Evolutionary conservation across 2,329 filamentous ascomycete genomes (phyloP).

Genomic region (Arthrobotrys pseudoclavata): DNA sequence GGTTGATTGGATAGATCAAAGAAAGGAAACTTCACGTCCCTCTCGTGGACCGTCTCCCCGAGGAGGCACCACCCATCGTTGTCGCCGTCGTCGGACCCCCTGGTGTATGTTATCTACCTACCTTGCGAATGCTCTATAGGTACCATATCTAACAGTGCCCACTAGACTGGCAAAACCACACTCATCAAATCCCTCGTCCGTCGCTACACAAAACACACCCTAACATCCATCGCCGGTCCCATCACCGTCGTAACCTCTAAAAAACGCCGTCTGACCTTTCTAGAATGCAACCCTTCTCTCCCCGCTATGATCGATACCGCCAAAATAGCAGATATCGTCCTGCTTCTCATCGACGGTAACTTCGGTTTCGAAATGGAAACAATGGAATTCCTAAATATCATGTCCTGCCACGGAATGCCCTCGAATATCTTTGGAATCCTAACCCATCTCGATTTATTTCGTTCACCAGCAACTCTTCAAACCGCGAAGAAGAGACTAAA

Average conservation of each 20-base stretch:
- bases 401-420: constrained; percentile 96
- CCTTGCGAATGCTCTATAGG: background rate
- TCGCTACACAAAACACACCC: constrained; percentile 94
- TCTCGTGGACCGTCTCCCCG: constrained; percentile 92
- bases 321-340: constrained; percentile 96
- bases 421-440: constrained; percentile 98
- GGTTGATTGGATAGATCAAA: constrained; percentile 75
- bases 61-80: constrained; percentile 92
- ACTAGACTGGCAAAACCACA: constrained; percentile 84
- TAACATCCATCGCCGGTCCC: constrained; percentile 89
- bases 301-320: constrained; percentile 97
- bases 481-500: constrained; percentile 97
- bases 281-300: constrained; percentile 97
- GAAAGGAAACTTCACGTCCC: constrained; percentile 97
- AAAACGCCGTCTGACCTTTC: constrained; percentile 90
- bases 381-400: constrained; percentile 97
- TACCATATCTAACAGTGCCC: constrained; percentile 35
- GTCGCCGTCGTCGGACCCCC: constrained; percentile 95
- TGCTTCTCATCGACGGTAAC: constrained; percentile 98
- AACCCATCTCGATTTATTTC: constrained; percentile 94
- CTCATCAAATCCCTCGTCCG: constrained; percentile 93
- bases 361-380: constrained; percentile 99
- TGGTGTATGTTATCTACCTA: constrained; percentile 73
- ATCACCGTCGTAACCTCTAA: constrained; percentile 98
- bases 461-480: constrained; percentile 90